Percentiles rank a stretch among this genome's conserved stretches.
Evolutionary conservation across 495 filamentous ascomycete genomes (phyloP).

Genomic region (Evansstolkia leycettana): DNA sequence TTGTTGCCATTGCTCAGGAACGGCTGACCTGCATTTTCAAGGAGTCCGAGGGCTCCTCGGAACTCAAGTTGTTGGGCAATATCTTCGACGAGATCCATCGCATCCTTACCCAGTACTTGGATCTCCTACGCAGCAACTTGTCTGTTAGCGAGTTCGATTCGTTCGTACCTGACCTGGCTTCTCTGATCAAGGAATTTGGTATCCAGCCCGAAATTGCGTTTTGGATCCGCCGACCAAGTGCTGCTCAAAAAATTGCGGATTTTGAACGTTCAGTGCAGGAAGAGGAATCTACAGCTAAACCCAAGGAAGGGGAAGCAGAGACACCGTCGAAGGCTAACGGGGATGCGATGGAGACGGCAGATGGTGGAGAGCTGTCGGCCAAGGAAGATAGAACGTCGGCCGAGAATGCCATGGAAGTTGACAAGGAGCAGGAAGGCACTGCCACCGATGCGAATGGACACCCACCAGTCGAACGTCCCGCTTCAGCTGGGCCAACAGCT

Average conservation of each 20-base stretch:
- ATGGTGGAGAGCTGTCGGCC: slow-evolving; percentile 12
- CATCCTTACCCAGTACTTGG: slow-evolving; percentile 76
- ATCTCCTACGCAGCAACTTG: slow-evolving; percentile 72
- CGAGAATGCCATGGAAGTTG: slow-evolving; percentile 25
- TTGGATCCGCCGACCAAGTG: slow-evolving; percentile 64
- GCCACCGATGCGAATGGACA: slow-evolving; percentile 1
- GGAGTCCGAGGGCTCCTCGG: slow-evolving; percentile 49
- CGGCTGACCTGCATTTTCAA: slow-evolving; percentile 67
- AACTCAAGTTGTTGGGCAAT: slow-evolving; percentile 70
- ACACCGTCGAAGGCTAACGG: slow-evolving; percentile 10
- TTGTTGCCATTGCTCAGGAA: slow-evolving; percentile 85
- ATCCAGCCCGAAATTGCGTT: slow-evolving; percentile 78
- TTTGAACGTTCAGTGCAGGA: slow-evolving; percentile 22
- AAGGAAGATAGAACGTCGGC: slow-evolving; percentile 6
- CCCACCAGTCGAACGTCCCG: slow-evolving; percentile 1
- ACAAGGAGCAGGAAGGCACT: slow-evolving; percentile 15
- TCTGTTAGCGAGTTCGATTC: slow-evolving; percentile 66
- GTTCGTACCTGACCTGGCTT: slow-evolving; percentile 61
- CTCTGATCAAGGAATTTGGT: slow-evolving; percentile 66
- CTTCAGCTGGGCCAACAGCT: slow-evolving; percentile 3
- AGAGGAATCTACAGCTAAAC: slow-evolving; percentile 10
- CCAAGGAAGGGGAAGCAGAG: slow-evolving; percentile 9
- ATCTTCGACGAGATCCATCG: slow-evolving; percentile 83
- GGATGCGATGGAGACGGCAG: slow-evolving; percentile 22
- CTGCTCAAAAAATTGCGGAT: slow-evolving; percentile 42